Evolutionary conservation across 192 early-diverging fungal genomes (phyloP), one percentile per base, ranked within the genome.

Genomic region (Podochytrium sp.): DNA sequence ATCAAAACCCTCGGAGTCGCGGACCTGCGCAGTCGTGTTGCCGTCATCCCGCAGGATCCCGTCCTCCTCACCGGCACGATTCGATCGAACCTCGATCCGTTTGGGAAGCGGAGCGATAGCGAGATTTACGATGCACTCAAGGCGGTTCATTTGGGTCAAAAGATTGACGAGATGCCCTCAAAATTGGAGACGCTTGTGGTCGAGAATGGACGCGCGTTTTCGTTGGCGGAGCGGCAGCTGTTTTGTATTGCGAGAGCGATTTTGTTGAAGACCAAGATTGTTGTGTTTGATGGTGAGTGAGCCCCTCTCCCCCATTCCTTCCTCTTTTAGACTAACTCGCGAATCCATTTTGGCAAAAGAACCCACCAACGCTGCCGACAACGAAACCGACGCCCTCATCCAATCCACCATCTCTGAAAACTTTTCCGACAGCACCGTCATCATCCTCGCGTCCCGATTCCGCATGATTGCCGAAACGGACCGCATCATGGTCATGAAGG

Each of bases 11-110:
- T 95, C 10, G 87, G 82, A 30, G 81, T 95, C 0, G 79, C 83
- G 3, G 85, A 90, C 43, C 78, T 96, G 20, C 79, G 93, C 20
- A 87, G 80, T 71, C 82, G 87, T 20, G 81, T 98, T 69, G 85
- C 91, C 3, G 91, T 98, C 37, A 97, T 98, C 57, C 95, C 96
- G 10, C 96, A 98, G 73, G 91, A 94, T 18, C 87, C 94, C 2
- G 86, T 86, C 2, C 58, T 93, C 20, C 86, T 94, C 33, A 84
- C 82, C 10, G 92, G 92, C 3, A 91, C 94, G 0, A 86, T 97
- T 33, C 89, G 93, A 32, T 90, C 84, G 47, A 98, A 98, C 80
- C 77, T 97, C 30, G 95, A 97, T 77, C 96, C 96, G 2, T 89
- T 91, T 69, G 73, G 80, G 57, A 56, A 68, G 5, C 76, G 80